A percentile compares a stretch with the other conserved stretches of the same genome.
These are phyloP conservation scores for Rubia balearica DNA, from an alignment of 305 asterid genomes.

Conservation along the genomic window DNA sequence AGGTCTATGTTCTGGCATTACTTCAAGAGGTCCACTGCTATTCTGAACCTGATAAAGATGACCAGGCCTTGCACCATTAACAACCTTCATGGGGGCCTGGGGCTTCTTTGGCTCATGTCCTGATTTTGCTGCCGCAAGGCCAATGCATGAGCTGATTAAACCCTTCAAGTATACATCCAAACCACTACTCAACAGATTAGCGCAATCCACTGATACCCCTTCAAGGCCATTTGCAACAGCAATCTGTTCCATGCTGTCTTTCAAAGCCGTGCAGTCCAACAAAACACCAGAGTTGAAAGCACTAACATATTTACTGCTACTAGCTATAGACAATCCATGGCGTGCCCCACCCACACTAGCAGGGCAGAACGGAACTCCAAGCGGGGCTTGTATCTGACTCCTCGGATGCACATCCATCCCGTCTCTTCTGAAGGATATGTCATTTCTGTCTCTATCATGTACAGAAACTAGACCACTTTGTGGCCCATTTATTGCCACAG, in stretches of 20 bases:
- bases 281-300: slow-evolving; percentile 37
- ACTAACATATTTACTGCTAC: slow-evolving; percentile 36
- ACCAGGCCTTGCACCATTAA: slow-evolving; percentile 58
- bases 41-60: slow-evolving; percentile 45
- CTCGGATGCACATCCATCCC: slow-evolving; percentile 40
- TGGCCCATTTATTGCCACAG: slow-evolving; percentile 32
- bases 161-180: slow-evolving; percentile 66
- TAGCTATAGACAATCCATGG: slow-evolving; percentile 36
- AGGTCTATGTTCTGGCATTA: slow-evolving; percentile 34
- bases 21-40: slow-evolving; percentile 32
- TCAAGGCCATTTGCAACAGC: slow-evolving; percentile 56
- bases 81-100: slow-evolving; percentile 34
- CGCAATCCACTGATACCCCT: slow-evolving; percentile 72
- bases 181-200: slow-evolving; percentile 61
- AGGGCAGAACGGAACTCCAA: slow-evolving; percentile 65
- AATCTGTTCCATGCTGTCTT: slow-evolving; percentile 73
- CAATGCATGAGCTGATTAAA: slow-evolving; percentile 56
- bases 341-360: slow-evolving; percentile 64
- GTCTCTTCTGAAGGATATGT: slow-evolving; percentile 31
- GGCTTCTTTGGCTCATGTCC: slow-evolving; percentile 42
- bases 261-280: slow-evolving; percentile 46
- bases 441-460: slow-evolving; percentile 37
- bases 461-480: slow-evolving; percentile 40
- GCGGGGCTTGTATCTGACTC: slow-evolving; percentile 73
- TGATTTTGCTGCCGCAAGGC: slow-evolving; percentile 48